Evolutionary conservation across 192 early-diverging fungal genomes (phyloP).

Genomic region (Entomortierella lignicola): DNA sequence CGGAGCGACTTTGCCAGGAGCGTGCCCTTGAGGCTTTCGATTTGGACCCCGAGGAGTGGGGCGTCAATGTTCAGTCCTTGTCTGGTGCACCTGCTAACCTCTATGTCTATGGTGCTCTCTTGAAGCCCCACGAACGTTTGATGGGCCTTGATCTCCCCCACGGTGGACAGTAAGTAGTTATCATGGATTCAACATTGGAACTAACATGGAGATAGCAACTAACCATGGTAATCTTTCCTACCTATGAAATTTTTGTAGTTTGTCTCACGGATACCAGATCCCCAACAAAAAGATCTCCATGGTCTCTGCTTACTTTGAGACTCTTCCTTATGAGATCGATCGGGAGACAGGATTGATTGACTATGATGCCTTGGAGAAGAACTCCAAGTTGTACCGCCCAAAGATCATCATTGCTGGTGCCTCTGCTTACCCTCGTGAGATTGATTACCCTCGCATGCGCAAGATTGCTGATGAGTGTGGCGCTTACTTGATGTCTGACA

Average conservation of each 20-base stretch:
- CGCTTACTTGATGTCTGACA: constrained; percentile 96
- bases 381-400: constrained; percentile 88
- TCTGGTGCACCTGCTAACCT: constrained; percentile 98
- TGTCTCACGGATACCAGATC: constrained; percentile 99
- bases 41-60: constrained; percentile 88
- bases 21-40: constrained; percentile 95
- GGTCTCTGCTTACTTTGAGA: constrained; percentile 96
- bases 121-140: constrained; percentile 97
- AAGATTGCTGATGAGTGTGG: constrained; percentile 85
- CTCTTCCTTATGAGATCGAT: constrained; percentile 92
- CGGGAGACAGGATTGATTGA: constrained; percentile 93
- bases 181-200: neutral
- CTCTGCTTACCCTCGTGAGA: constrained; percentile 94
- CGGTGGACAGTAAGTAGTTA: constrained; percentile 89
- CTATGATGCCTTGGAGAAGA: constrained; percentile 87
- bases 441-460: constrained; percentile 91
- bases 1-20: constrained; percentile 93
- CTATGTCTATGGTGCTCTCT: constrained; percentile 93
- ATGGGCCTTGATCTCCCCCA: constrained; percentile 99
- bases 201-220: too few relatives aligned
- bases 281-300: constrained; percentile 96
- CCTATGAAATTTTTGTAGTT: too few relatives aligned
- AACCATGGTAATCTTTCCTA: too few relatives aligned
- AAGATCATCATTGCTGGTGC: constrained; percentile 97
- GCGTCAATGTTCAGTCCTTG: constrained; percentile 97